Conservation (phyloP, 305 asterid genomes). For the Plantago lanceolata region DNA sequence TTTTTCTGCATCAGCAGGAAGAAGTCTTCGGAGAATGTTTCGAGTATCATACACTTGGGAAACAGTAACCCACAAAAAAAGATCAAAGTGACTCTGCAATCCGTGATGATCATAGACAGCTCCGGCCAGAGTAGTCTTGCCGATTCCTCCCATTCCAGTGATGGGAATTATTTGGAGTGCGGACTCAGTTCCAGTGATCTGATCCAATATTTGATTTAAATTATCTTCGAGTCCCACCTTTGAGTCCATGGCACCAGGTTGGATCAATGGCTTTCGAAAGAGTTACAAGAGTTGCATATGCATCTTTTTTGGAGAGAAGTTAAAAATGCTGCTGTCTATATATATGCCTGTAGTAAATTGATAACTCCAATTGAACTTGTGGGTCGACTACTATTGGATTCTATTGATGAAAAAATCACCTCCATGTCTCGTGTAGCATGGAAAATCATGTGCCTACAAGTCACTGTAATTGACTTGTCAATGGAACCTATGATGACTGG, state of each 20-base stretch:
- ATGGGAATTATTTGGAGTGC: slow-evolving; percentile 25
- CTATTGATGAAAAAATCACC: too few species aligned
- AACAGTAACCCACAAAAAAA: slow-evolving; percentile 34
- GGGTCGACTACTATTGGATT: too few species aligned
- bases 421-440: too few species aligned
- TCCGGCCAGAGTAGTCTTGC: slow-evolving; percentile 37
- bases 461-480: too few species aligned
- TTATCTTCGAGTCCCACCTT: slow-evolving; percentile 34
- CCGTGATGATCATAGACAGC: slow-evolving; percentile 24
- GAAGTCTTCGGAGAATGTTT: slow-evolving; percentile 25
- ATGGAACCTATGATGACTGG: too few species aligned
- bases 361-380: too few species aligned
- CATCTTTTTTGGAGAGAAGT: too few species aligned
- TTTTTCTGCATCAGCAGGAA: neutral
- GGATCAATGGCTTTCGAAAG: slow-evolving; percentile 11
- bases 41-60: slow-evolving; percentile 27
- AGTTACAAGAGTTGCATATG: slow-evolving; percentile 25
- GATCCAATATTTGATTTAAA: neutral
- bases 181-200: neutral
- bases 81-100: slow-evolving; percentile 1
- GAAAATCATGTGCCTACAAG: too few species aligned
- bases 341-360: too few species aligned
- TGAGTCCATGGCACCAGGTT: neutral
- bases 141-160: slow-evolving; percentile 36
- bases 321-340: too few species aligned